phyloP scores from a whole-genome alignment of 805 yeast species.

The Yamadazyma olivae region DNA sequence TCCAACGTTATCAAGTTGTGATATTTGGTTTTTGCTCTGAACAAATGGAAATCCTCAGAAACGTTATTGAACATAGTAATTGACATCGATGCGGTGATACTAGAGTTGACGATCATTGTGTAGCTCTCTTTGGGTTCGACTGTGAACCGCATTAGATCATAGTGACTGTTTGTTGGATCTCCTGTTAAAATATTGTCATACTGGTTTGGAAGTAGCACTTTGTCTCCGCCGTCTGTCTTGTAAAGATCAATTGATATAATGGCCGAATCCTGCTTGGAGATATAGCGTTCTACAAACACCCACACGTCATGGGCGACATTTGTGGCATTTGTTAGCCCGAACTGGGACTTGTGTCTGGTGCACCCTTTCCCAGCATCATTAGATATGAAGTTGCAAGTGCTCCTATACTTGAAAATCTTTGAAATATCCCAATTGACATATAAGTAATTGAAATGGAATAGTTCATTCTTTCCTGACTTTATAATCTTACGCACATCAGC shows the following conservation, averaged over 20 bases:
- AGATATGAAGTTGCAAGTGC: conserved; percentile 23
- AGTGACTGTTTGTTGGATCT: conserved; percentile 34
- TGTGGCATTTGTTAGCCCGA: conserved; percentile 31
- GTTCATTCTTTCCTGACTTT: conserved; percentile 13
- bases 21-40: conserved; percentile 28
- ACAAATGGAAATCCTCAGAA: conserved; percentile 16
- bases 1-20: conserved; percentile 15
- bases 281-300: conserved; percentile 43
- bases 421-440: conserved; percentile 68
- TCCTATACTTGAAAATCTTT: conserved; percentile 18
- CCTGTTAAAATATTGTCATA: conserved; percentile 15
- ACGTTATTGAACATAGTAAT: conserved; percentile 26
- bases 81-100: conserved; percentile 24
- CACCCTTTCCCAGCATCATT: conserved; percentile 1
- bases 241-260: conserved; percentile 14
- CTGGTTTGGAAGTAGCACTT: conserved; percentile 24
- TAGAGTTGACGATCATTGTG: conserved; percentile 23
- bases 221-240: conserved; percentile 27
- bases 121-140: conserved; percentile 20
- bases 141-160: conserved; percentile 30
- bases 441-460: conserved; percentile 42
- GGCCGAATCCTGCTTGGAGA: conserved; percentile 5
- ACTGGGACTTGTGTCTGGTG: conserved; percentile 42
- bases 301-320: conserved; percentile 30
- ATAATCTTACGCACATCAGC: conserved; percentile 15